Evolutionary conservation across 176 grass and related monocot species (phyloP).

Genomic region (Zea mays): Zm-B73-REFERENCE-NAM-5.0 NC_050099.1:84757001-84757500

Average conservation of each 20-base stretch:
- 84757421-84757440: not conserved
- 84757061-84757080: not conserved
- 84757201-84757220: not conserved
- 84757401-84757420: not conserved
- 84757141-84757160: not conserved
- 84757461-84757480: not conserved
- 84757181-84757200: not conserved
- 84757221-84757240: not conserved
- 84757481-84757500: not conserved
- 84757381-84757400: not conserved
- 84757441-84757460: not conserved
- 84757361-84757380: not conserved
- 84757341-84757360: not conserved
- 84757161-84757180: slow-evolving; percentile 7
- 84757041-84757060: not conserved
- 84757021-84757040: not conserved
- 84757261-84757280: too few species aligned
- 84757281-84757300: not conserved
- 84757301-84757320: not conserved
- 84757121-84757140: slow-evolving; percentile 1
- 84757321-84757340: not conserved
- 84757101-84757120: slow-evolving; percentile 5
- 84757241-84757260: not conserved
- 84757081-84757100: slow-evolving; percentile 2
- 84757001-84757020: not conserved